Evolutionary conservation across 2,329 filamentous ascomycete genomes (phyloP).

Genomic region (Thermomyces lanuginosus): DNA sequence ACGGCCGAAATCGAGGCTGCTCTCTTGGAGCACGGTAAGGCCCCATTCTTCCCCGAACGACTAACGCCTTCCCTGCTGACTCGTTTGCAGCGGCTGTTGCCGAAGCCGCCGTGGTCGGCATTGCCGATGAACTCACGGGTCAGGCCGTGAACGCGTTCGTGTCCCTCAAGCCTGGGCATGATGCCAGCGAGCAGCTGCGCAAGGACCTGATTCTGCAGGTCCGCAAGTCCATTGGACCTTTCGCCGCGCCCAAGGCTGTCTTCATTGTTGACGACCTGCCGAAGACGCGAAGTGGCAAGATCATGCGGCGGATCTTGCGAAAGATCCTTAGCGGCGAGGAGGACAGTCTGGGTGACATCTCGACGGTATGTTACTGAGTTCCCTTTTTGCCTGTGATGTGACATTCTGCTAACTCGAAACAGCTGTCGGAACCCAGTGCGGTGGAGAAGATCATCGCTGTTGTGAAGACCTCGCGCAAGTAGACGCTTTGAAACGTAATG

Average conservation of each 20-base stretch:
- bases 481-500: conserved; percentile 1
- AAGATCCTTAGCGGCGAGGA: conserved; percentile 97
- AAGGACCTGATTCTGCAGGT: conserved; percentile 93
- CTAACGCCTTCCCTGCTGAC: neutral
- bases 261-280: conserved; percentile 84
- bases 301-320: conserved; percentile 90
- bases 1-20: conserved; percentile 97
- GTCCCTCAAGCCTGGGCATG: conserved; percentile 69
- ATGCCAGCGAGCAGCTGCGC: conserved; percentile 60
- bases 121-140: conserved; percentile 83
- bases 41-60: too few species aligned
- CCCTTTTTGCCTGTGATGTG: conserved; percentile 6
- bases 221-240: conserved; percentile 91
- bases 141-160: conserved; percentile 98
- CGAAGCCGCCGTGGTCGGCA: conserved; percentile 88
- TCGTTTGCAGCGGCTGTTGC: conserved; percentile 42
- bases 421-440: conserved; percentile 79
- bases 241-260: conserved; percentile 88
- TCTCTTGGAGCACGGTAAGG: conserved; percentile 67
- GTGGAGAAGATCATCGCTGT: conserved; percentile 77
- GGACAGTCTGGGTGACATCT: conserved; percentile 85
- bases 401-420: conserved; percentile 3
- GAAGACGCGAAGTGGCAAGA: conserved; percentile 96
- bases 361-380: conserved; percentile 49
- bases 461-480: conserved; percentile 43